Evolutionary conservation across 1,284 basidiomycete species (phyloP).

Genomic region (Pascua sp.): DNA sequence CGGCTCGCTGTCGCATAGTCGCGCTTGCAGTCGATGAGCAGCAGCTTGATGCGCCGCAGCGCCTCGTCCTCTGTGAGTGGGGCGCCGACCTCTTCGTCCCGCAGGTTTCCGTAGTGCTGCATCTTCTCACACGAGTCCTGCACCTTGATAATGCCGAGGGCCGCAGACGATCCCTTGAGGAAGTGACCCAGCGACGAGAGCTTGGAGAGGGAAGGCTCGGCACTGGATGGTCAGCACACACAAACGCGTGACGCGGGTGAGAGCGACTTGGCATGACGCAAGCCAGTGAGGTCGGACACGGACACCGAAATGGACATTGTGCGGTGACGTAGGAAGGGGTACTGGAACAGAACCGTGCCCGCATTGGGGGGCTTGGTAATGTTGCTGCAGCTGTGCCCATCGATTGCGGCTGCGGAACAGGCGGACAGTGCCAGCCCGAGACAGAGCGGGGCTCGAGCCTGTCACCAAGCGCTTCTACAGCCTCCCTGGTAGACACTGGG

Average conservation of each 20-base stretch:
- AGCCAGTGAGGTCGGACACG: too few species aligned
- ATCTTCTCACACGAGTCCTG: slow-evolving; percentile 81
- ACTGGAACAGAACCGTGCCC: background rate
- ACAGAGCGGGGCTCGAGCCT: too few species aligned
- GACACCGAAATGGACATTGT: background rate
- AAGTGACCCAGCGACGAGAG: slow-evolving; percentile 82
- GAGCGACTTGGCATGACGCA: too few species aligned
- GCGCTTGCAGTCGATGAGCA: slow-evolving; percentile 57
- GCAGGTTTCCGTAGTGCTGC: slow-evolving; percentile 70
- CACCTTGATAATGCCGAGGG: slow-evolving; percentile 76
- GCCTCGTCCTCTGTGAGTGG: slow-evolving; percentile 60
- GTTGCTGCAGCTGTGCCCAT: too few species aligned
- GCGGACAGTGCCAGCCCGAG: too few species aligned
- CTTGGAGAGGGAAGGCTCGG: slow-evolving; percentile 35
- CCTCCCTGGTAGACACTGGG: too few species aligned
- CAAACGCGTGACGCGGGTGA: background rate
- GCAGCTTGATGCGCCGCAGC: slow-evolving; percentile 58
- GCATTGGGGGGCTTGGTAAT: too few species aligned
- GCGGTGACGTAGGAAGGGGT: background rate
- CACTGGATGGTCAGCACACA: slow-evolving; percentile 6
- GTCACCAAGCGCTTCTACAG: too few species aligned
- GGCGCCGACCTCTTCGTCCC: slow-evolving; percentile 49
- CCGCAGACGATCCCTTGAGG: slow-evolving; percentile 90
- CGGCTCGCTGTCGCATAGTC: slow-evolving; percentile 60
- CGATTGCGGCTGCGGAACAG: too few species aligned